Evolutionary conservation across 192 early-diverging fungal genomes (phyloP), one percentile per base, ranked within the genome.

Genomic region (Ramicandelaber brevisporus): DNA sequence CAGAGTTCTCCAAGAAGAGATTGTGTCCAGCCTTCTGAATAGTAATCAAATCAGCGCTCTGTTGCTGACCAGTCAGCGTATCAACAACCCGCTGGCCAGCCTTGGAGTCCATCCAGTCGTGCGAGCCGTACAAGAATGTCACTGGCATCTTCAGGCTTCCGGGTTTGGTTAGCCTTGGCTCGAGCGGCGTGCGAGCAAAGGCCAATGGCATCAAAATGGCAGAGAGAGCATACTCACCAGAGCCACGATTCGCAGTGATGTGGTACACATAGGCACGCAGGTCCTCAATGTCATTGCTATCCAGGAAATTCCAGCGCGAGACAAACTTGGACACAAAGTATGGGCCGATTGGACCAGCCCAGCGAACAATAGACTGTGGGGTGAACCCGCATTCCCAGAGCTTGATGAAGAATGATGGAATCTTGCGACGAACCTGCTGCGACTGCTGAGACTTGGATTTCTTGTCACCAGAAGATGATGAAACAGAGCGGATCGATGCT

Each of bases 41-140:
- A 20, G n/a, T 54, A 36, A 27, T 55, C 41, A 20, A 63, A 21
- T 27, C 40, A 41, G n/a, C n/a, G n/a, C n/a, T n/a, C n/a, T n/a
- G n/a, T n/a, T n/a, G n/a, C n/a, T n/a, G n/a, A n/a, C n/a, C n/a
- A n/a, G n/a, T n/a, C n/a, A n/a, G n/a, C n/a, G n/a, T n/a, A n/a
- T n/a, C n/a, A 15, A 51, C 42, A 2, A 38, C 21, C 22, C 52
- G 57, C 23, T 70, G 48, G 25, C 70, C 81, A 12, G 69, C 61
- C 13, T 50, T 48, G 44, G 67, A 68, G 38, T 90, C 79, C 76
- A 90, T 84, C 86, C 86, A 90, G 57, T 90, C 85, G 19, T 51
- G 41, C 12, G 49, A 48, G n/a, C 78, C 78, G 34, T 83, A 78
- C 38, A 78, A 48, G 40, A 85, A 82, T n/a, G 59, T 56, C 0